Conservation (phyloP, 805 yeast species). For the Nakazawaea wyomingensis region DNA sequence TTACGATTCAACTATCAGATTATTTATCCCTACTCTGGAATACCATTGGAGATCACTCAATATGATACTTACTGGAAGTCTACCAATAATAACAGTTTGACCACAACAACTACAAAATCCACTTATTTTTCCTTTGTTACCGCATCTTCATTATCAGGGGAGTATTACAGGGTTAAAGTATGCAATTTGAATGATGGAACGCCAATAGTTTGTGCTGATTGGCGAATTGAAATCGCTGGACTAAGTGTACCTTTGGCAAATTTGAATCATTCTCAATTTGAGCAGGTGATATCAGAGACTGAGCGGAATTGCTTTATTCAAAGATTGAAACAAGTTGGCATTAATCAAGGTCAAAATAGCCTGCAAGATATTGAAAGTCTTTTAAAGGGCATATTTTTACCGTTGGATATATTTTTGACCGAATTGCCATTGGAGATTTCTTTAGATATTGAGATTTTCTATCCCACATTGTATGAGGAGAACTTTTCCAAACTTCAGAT, state of each 20-base stretch:
- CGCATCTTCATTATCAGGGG: constrained; percentile 84
- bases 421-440: constrained; percentile 56
- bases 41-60: constrained; percentile 80
- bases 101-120: constrained; percentile 15
- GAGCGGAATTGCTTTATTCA: neutral
- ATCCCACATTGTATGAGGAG: constrained; percentile 52
- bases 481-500: constrained; percentile 24
- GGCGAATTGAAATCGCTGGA: constrained; percentile 45
- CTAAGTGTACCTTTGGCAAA: constrained; percentile 59
- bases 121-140: constrained; percentile 69
- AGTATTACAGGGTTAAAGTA: constrained; percentile 63
- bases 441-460: constrained; percentile 68
- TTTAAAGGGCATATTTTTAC: constrained; percentile 45
- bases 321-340: constrained; percentile 11
- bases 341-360: constrained; percentile 29
- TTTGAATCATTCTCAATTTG: constrained; percentile 42
- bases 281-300: constrained; percentile 18
- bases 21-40: constrained; percentile 84
- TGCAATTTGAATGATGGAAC: constrained; percentile 78
- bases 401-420: constrained; percentile 54
- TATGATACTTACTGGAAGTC: constrained; percentile 98
- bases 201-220: constrained; percentile 72
- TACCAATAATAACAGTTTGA: constrained; percentile 45
- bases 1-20: constrained; percentile 73
- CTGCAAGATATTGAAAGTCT: constrained; percentile 36